Conservation (phyloP, 148 eudicot genomes). For the Rheum nobile region DNA sequence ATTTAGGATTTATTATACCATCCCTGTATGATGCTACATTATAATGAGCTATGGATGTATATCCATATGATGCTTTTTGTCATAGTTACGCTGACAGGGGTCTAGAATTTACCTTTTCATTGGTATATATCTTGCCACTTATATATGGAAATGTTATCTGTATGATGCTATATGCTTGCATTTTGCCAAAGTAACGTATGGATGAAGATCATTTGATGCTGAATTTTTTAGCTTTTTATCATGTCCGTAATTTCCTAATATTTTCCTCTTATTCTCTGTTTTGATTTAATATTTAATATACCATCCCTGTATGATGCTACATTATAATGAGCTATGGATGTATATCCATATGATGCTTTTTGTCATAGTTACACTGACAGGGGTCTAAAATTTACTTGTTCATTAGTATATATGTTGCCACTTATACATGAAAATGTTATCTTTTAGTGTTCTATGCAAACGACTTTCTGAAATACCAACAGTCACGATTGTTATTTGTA, state of each 20-base stretch:
- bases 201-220: neutral
- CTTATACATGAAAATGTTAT: neutral
- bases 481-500: too few species aligned
- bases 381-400: neutral
- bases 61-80: constrained; percentile 16
- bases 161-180: too few species aligned
- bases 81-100: constrained; percentile 29
- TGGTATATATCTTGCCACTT: neutral
- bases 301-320: constrained; percentile 20
- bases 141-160: neutral
- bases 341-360: constrained; percentile 10
- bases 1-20: neutral
- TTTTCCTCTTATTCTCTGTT: neutral
- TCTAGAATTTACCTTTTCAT: neutral
- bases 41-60: constrained; percentile 1
- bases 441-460: neutral
- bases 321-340: constrained; percentile 3
- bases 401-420: neutral
- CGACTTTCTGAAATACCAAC: neutral
- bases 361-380: constrained; percentile 34
- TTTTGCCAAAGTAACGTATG: too few species aligned
- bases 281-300: neutral
- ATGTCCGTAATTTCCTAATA: too few species aligned
- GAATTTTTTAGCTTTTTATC: too few species aligned
- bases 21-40: constrained; percentile 19